phyloP scores from a whole-genome alignment of 306 rosid genomes.

The Quercus variabilis region DNA sequence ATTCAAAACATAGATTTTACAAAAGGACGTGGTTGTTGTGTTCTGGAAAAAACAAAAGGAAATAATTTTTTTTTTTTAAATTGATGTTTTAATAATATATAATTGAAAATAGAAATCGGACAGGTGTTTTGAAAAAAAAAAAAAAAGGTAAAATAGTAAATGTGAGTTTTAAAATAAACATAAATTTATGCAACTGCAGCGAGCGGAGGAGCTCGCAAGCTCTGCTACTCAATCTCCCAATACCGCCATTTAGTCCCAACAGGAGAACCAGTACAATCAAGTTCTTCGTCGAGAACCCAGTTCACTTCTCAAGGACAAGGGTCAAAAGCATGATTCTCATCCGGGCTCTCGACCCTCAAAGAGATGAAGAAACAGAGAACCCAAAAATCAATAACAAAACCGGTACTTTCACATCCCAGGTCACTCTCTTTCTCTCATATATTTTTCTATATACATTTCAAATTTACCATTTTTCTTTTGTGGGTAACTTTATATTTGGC shows the following conservation, averaged over 20 bases:
- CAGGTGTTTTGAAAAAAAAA: too few species aligned
- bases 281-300: conserved; percentile 15
- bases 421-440: conserved; percentile 1
- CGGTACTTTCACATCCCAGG: conserved; percentile 33
- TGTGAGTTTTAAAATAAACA: too few species aligned
- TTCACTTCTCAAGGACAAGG: conserved; percentile 20
- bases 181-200: background rate
- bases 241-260: conserved; percentile 3
- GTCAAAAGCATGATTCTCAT: conserved; percentile 5
- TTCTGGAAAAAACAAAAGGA: too few species aligned
- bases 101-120: too few species aligned
- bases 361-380: conserved; percentile 19
- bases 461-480: background rate
- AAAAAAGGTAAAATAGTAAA: too few species aligned
- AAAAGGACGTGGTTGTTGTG: too few species aligned
- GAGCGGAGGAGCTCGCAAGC: conserved; percentile 19
- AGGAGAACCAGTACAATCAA: conserved; percentile 9
- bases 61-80: too few species aligned
- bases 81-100: too few species aligned
- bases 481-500: background rate
- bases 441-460: background rate
- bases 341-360: conserved; percentile 48
- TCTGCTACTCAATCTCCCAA: conserved; percentile 18
- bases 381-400: background rate
- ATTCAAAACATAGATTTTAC: too few species aligned